Evolutionary conservation across 208 protist species (phyloP).

Genomic region (Herpetomonas muscarum): DNA sequence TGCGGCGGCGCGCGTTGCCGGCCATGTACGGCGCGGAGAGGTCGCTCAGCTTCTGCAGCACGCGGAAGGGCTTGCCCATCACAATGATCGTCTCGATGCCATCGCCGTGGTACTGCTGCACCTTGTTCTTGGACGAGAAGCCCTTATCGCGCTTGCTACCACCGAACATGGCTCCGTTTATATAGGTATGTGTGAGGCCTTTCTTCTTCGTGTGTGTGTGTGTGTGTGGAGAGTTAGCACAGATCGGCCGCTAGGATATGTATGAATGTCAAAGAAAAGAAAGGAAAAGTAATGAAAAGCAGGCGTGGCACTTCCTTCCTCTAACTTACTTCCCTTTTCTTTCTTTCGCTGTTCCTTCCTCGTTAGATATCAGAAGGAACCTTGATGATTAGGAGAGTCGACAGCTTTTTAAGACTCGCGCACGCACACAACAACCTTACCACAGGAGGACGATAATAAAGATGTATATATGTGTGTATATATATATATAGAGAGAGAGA

Average conservation of each 20-base stretch:
- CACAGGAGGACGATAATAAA: no score
- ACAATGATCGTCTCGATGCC: slow-evolving; percentile 73
- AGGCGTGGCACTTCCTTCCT: no score
- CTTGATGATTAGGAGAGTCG: no score
- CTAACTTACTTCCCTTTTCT: no score
- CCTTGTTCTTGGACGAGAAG: slow-evolving; percentile 76
- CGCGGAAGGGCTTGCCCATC: slow-evolving; percentile 79
- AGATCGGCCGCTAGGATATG: no score
- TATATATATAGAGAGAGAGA: not conserved
- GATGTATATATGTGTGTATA: not conserved
- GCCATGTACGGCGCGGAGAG: slow-evolving; percentile 28
- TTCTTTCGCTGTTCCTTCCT: no score
- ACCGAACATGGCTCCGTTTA: slow-evolving; percentile 2
- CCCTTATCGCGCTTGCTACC: slow-evolving; percentile 61
- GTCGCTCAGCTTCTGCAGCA: slow-evolving; percentile 65
- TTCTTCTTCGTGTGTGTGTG: slow-evolving; percentile 2
- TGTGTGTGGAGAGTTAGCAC: not conserved
- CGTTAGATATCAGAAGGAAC: no score
- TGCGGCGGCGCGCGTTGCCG: slow-evolving; percentile 19
- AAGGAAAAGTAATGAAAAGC: no score
- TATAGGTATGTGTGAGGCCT: not conserved
- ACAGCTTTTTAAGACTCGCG: no score
- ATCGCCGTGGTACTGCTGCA: slow-evolving; percentile 77
- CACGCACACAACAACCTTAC: no score
- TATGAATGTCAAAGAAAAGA: no score